Conservation (phyloP, 352 stramenopile species). For the Pythium coloratum region DNA sequence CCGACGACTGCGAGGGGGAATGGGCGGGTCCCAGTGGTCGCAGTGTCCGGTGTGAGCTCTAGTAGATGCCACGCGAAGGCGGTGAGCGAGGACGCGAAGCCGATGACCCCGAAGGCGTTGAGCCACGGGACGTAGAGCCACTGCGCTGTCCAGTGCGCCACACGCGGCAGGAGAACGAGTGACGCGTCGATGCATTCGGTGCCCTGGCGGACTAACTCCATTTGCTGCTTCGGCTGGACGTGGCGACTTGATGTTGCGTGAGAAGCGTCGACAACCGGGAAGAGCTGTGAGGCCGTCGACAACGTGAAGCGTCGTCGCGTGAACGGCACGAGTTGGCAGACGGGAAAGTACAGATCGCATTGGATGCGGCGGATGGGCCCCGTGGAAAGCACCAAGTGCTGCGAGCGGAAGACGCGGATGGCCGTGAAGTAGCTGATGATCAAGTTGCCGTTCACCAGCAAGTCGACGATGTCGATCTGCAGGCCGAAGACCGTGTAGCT, state of each 20-base stretch:
- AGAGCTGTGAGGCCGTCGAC: neutral
- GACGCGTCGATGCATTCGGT: neutral
- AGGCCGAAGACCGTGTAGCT: neutral
- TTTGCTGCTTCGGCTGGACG: neutral
- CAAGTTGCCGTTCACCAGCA: constrained; percentile 9
- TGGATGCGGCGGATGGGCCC: neutral
- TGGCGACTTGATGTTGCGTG: too few relatives aligned
- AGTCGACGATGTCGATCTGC: constrained; percentile 3
- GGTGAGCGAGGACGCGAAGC: neutral
- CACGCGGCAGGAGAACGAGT: neutral
- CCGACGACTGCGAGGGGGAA: neutral
- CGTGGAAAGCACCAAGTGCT: neutral
- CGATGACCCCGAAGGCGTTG: neutral
- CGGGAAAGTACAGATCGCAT: constrained; percentile 9
- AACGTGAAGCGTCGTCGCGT: neutral
- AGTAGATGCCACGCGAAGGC: neutral
- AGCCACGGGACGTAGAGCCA: neutral
- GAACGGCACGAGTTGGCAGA: constrained; percentile 9
- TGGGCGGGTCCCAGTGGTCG: neutral
- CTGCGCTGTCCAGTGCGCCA: neutral
- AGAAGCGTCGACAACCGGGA: neutral
- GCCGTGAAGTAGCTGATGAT: constrained; percentile 14
- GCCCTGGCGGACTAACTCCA: neutral
- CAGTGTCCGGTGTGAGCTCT: neutral
- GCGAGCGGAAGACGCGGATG: neutral